Evolutionary conservation across 352 stramenopile species (phyloP).

Genomic region (Globisporangium canariense): DNA sequence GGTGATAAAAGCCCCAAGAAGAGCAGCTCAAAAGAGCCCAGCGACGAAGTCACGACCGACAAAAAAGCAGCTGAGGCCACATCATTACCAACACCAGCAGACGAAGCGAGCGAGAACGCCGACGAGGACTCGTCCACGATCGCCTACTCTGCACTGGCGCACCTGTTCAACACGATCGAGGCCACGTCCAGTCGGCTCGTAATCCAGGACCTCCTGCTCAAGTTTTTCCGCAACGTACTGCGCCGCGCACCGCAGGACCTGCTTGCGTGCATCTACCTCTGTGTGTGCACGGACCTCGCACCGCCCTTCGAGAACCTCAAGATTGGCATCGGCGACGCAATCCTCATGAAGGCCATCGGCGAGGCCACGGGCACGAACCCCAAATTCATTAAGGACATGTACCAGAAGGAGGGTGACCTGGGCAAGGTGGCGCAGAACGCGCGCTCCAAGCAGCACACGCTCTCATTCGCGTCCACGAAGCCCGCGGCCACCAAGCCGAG

Average conservation of each 20-base stretch:
- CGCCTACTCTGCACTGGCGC: conserved; percentile 57
- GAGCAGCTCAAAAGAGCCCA: background rate
- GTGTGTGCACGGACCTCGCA: conserved; percentile 90
- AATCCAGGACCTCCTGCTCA: conserved; percentile 85
- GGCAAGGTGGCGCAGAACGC: conserved; percentile 94
- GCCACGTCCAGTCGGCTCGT: conserved; percentile 61
- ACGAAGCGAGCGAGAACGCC: conserved; percentile 13
- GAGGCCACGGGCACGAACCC: conserved; percentile 90
- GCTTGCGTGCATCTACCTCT: conserved; percentile 90
- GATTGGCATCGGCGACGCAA: conserved; percentile 97
- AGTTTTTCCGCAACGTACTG: conserved; percentile 84
- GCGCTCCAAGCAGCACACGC: conserved; percentile 92
- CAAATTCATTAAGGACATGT: conserved; percentile 95
- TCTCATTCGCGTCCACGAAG: conserved; percentile 63
- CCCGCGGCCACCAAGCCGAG: conserved; percentile 73
- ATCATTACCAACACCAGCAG: conserved; percentile 14
- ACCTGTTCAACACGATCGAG: conserved; percentile 80
- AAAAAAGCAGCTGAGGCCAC: background rate
- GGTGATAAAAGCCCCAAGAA: conserved; percentile 16
- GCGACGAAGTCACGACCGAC: background rate
- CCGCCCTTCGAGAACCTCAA: conserved; percentile 97
- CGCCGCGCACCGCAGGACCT: conserved; percentile 76
- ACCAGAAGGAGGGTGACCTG: conserved; percentile 96
- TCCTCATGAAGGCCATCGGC: conserved; percentile 97
- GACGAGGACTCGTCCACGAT: conserved; percentile 14